A percentile compares a stretch with the other conserved stretches of the same genome.
phyloP scores from a whole-genome alignment of 257 asterid genomes.

The Solanum bulbocastanum region DNA sequence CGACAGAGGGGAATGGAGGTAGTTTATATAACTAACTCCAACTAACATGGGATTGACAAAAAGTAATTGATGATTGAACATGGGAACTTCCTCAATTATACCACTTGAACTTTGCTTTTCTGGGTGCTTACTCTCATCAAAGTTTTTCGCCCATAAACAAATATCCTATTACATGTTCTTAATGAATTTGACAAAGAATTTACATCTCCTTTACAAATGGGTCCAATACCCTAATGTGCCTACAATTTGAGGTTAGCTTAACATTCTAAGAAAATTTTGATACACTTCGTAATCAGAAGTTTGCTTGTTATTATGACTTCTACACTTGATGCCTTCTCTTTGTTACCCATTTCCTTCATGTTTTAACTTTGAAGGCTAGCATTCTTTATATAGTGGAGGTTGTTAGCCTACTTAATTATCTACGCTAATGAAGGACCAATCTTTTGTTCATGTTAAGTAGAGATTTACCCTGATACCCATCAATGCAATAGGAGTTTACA shows the following conservation, averaged over 20 bases:
- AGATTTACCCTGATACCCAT: not conserved
- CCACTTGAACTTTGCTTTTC: not conserved
- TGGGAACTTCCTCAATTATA: not conserved
- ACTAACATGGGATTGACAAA: not conserved
- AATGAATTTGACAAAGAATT: not conserved
- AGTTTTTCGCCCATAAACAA: not conserved
- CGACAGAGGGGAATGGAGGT: not conserved
- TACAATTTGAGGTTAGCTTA: not conserved
- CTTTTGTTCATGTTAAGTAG: not conserved
- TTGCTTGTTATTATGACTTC: not conserved
- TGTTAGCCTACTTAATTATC: not conserved
- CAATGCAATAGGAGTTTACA: not conserved
- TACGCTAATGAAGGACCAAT: not conserved
- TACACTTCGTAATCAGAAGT: not conserved
- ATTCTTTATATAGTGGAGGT: not conserved
- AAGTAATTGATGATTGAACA: not conserved
- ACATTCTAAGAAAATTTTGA: not conserved
- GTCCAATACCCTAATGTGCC: not conserved
- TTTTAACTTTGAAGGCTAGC: not conserved
- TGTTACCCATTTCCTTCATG: not conserved
- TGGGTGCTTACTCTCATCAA: not conserved
- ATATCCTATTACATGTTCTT: not conserved
- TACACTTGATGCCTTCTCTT: not conserved
- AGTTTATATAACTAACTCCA: not conserved
- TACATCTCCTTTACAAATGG: not conserved